Evolutionary conservation across 768 basidiomycete species (phyloP), one percentile per base, ranked within the genome.

Genomic region (Aureoboletus auriporus): DNA sequence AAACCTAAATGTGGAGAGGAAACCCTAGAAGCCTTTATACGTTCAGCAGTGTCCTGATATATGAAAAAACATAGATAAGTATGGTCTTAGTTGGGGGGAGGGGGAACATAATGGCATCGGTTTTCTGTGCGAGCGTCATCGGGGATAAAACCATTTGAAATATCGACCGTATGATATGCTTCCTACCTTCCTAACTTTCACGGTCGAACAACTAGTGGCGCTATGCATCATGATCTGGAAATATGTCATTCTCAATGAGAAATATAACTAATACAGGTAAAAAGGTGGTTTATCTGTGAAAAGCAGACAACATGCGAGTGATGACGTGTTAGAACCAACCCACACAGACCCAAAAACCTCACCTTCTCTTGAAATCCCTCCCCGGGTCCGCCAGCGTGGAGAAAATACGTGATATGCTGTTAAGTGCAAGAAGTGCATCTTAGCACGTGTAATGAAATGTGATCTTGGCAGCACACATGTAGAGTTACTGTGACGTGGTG

Each of bases 11-110:
- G 31, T 40, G 9, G 1, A 30, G 31, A 30, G 43, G 27, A 42
- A 4, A 10, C 9, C 37, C 30, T 10, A 33, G 7, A n/a, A 14
- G 12, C 39, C 14, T 57, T 58, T 58, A 60, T 63, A 53, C 17
- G 20, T 42, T 39, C 10, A 30, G 23, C 8, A 42, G 17, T 17
- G 10, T 13, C 20, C 14, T 6, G 35, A 45, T 13, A 31, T 42
- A 44, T 49, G 49, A 31, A 39, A 31, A 29, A 26, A 14, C 1
- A 30, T n/a, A 2, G 8, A 16, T 10, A 10, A 11, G 14, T 38
- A 39, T 12, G 4, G 20, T 23, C 30, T n/a, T 28, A 47, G 46
- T 27, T 23, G 20, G 20, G 20, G 20, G 20, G 20, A 23, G 20
- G 20, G 20, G 20, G 20, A 23, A 2, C 20, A 23, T 23, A 4